Evolutionary conservation across 441 rosid genomes (phyloP), one percentile per base, ranked within the genome.

Genomic region (Raphanus hybrid): DNA sequence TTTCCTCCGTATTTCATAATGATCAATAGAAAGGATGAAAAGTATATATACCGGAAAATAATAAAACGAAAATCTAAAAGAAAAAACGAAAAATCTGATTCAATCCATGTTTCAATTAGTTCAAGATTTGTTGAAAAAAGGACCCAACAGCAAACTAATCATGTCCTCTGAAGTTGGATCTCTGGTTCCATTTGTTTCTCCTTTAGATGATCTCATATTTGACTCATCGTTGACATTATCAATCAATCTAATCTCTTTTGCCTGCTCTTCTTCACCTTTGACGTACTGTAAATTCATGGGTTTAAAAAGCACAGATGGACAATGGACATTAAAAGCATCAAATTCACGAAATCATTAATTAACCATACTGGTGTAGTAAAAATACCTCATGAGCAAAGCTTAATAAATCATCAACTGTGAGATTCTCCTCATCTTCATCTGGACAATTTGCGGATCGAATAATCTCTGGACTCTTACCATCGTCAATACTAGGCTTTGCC

Each of bases 351-450:
- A 35, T 37, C 9, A 37, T 7, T 37, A 37, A 37, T 37, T 2
- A 37, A 41, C 48, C 12, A 66, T 18, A 6, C 14, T 18, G 7
- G 0, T 48, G n/a, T 0, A 50, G 8, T 1, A 10, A 6, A n/a
- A 26, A 0, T 20, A 79, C 79, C 75, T 79, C 79, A 1, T 79
- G 45, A 75, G 82, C 82, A 58, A 74, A 79, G 69, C 58, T 64
- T 64, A 79, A 15, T 45, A 79, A 63, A 7, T 79, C 82, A 70
- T 79, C 75, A 70, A 79, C 64, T 0, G 82, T 74, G 37, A 79
- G 59, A 70, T 79, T 29, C 3, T 45, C 75, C 1, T 45, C 75
- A 1, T 74, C 71, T 16, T 18, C 23, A 20, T 20, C 18, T 62
- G 1, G 18, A 67, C 34, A 3, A 48, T 16, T 67, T 4, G 59